Percentiles rank a stretch among this genome's conserved stretches.
phyloP scores from a whole-genome alignment of 1,284 basidiomycete species.

The Melampsora abietis-canadensis region DNA sequence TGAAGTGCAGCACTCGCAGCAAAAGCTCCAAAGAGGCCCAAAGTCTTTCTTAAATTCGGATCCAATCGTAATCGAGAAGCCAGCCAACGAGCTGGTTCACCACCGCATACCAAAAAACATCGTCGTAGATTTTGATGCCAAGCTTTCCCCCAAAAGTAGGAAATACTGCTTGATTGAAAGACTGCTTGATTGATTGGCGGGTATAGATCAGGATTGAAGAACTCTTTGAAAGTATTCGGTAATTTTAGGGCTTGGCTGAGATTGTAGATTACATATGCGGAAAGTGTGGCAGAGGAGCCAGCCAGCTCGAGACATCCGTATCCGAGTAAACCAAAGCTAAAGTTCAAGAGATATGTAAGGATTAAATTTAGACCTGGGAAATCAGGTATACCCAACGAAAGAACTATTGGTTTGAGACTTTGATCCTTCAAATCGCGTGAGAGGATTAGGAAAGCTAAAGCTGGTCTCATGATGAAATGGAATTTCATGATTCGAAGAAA shows the following conservation, averaged over 20 bases:
- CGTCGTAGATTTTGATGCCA: background rate
- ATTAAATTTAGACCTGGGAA: constrained; percentile 12
- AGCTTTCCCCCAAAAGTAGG: background rate
- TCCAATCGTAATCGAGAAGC: background rate
- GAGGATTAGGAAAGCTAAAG: constrained; percentile 10
- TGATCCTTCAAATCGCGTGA: background rate
- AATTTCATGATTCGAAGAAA: background rate
- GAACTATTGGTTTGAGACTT: background rate
- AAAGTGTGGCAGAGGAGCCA: too few species aligned
- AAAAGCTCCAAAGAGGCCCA: background rate
- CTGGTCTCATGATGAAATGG: background rate
- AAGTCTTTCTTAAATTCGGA: background rate
- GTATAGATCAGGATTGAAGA: background rate
- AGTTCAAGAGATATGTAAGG: too few species aligned
- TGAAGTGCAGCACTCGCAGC: background rate
- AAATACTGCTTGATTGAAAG: background rate
- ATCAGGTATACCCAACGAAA: constrained; percentile 10
- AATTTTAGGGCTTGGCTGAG: background rate
- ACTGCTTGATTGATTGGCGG: background rate
- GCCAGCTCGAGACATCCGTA: too few species aligned
- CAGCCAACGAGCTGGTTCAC: background rate
- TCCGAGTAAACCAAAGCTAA: too few species aligned
- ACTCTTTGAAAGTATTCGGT: background rate
- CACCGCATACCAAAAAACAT: background rate
- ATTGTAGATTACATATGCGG: too few species aligned